Base-by-base conservation (phyloP, 192 early-diverging fungal species). In the Coemansia sp. region DNA sequence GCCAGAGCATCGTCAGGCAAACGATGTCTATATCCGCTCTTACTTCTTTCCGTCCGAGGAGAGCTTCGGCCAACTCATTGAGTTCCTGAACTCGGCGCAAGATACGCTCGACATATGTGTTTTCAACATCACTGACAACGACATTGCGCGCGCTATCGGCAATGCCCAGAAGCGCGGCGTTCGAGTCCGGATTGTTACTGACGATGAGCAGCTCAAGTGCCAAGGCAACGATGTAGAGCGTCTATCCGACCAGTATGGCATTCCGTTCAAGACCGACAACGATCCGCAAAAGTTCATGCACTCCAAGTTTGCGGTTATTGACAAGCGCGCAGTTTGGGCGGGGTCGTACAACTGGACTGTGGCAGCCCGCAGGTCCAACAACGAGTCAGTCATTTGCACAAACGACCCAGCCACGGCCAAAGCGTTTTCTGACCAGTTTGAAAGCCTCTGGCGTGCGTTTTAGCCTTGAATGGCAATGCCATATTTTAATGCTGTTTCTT, bases 41-140 rank as follows among this genome's bases (percentile, higher is more conserved):
- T 75, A 69, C 68, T 89, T 89, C 70, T 89, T 89, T 75, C 88
- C 88, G 4, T 89, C 88, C 0, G 88, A 89, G 58, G 72, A 85
- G 22, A 87, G 84, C 72, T 89, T 89, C 63, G 41, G 71, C 17
- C 67, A 75, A 63, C 72, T 89, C 50, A 59, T 86, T 64, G 79
- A 85, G 57, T 79, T 84, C 45, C 64, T 86, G 70, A 72, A 86
- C 57, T 77, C 76, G 14, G 86, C 88, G 17, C 68, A 85, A 49
- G 66, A 72, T 4, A 81, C 89, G 5, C 79, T 92, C 41, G 90
- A 92, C 68, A 85, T 89, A 44, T 88, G 87, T 64, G 88, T 92
- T 13, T 92, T 88, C 77, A 88, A 87, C 70, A 86, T 92, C 64
- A 90, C 90, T 3, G 89, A 90, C 68, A 88, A 92, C 61, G 88